Conservation (phyloP, 257 asterid genomes). For the Nicotiana tomentosiformis region DNA sequence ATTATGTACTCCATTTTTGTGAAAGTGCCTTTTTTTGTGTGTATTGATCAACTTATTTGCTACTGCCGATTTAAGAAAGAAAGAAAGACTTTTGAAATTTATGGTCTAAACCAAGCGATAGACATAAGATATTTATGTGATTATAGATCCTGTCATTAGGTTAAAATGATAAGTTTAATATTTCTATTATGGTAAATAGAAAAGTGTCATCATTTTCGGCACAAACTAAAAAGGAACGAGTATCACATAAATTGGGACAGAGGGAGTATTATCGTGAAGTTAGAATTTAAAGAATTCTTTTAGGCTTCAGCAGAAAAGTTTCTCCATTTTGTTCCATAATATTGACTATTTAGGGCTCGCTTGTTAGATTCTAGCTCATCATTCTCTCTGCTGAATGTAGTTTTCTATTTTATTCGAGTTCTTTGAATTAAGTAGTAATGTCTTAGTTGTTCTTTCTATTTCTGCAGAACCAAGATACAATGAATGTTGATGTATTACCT, state of each 20-base stretch:
- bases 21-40: background rate
- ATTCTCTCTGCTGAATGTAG: background rate
- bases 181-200: no score
- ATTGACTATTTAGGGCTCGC: background rate
- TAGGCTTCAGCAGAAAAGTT: background rate
- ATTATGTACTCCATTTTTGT: background rate
- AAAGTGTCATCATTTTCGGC: no score
- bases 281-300: background rate
- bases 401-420: background rate
- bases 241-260: no score
- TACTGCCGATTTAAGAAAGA: no score
- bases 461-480: constrained; percentile 16
- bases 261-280: background rate
- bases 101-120: no score
- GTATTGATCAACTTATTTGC: background rate
- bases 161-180: no score
- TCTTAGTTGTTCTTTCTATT: background rate
- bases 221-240: no score
- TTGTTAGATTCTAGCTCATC: background rate
- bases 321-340: background rate
- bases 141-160: no score
- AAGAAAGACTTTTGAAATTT: no score
- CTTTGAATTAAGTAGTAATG: background rate
- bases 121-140: no score
- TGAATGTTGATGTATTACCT: background rate